Conservation (phyloP, 2,329 filamentous ascomycete species). For the Parasarocladium wereldwijsianum region DNA sequence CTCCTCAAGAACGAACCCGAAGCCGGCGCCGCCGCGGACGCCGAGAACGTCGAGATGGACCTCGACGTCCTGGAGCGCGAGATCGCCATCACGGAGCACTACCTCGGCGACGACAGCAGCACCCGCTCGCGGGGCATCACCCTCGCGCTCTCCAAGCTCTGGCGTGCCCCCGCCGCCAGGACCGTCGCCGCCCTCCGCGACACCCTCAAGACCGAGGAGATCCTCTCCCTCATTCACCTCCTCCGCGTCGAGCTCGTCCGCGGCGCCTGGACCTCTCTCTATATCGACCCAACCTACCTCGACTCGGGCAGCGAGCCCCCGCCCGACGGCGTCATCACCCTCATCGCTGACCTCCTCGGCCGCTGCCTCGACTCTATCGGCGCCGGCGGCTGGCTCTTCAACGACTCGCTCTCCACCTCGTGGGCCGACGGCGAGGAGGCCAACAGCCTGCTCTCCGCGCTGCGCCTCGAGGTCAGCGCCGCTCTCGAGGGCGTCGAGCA, state of each 20-base stretch:
- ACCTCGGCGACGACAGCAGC: slow-evolving; percentile 49
- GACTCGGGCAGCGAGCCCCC: slow-evolving; percentile 28
- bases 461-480: slow-evolving; percentile 55
- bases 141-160: slow-evolving; percentile 54
- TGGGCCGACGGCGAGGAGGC: slow-evolving; percentile 36
- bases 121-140: slow-evolving; percentile 50
- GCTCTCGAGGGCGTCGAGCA: slow-evolving; percentile 61
- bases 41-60: slow-evolving; percentile 34
- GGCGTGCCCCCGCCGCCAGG: slow-evolving; percentile 42
- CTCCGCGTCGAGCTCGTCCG: slow-evolving; percentile 59
- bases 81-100: slow-evolving; percentile 52
- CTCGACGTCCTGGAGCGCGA: slow-evolving; percentile 49
- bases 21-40: slow-evolving; percentile 15
- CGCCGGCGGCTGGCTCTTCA: slow-evolving; percentile 57
- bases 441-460: slow-evolving; percentile 47
- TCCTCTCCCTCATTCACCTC: slow-evolving; percentile 56
- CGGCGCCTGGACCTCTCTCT: slow-evolving; percentile 62
- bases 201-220: slow-evolving; percentile 50
- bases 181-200: slow-evolving; percentile 50
- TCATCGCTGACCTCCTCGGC: slow-evolving; percentile 57
- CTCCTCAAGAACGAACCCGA: slow-evolving; percentile 15
- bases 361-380: slow-evolving; percentile 65
- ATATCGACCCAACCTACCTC: slow-evolving; percentile 42
- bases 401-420: slow-evolving; percentile 31
- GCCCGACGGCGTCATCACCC: slow-evolving; percentile 52